Evolutionary conservation across 2,329 filamentous ascomycete species (phyloP), one percentile per base, ranked within the genome.

Genomic region (Phialophora tarda): DNA sequence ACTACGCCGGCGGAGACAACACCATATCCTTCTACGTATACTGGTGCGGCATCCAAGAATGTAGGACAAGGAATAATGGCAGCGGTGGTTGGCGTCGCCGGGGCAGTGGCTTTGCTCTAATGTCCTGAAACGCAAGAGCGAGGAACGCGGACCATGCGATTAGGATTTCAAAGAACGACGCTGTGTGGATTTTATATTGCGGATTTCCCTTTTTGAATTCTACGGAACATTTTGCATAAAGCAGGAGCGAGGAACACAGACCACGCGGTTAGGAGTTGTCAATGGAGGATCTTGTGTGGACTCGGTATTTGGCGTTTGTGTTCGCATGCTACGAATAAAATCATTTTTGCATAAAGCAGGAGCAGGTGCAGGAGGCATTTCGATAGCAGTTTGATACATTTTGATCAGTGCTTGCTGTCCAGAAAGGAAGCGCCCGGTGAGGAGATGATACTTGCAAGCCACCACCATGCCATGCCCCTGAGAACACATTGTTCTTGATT

Each of bases 71-170:
- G 65, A 14, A 41, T 70, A 28, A 44, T 70, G 32, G 65, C 65
- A 21, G 65, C 51, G 8, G 53, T 60, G 23, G 26, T 70, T 26
- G 68, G 65, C 41, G 57, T 70, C 26, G 63, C 63, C 28, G 68
- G 68, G 14, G 68, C 68, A 6, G 48, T 68, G 7, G 65, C 68
- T 51, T 58, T 64, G 50, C 48, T 70, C 34, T 70, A 41, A 61
- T 32, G 44, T 30, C 4, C 4, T 24, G 5, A 17, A 26, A 23
- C 26, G 26, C 6, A 12, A 12, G 26, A 8, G 10, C 2, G 21
- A 28, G 26, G 48, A 53, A 10, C 4, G 23, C 2, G 23, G 7
- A 8, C 6, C 7, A 28, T 6, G 26, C 21, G 23, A 4, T 53
- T 26, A 26, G 6, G 11, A 12, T 44, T 4, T n/a, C 14, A 5